Percentiles rank a stretch among this genome's conserved stretches.
Conservation (phyloP, 2,329 filamentous ascomycete species). For the Triangularia setosa region DNA sequence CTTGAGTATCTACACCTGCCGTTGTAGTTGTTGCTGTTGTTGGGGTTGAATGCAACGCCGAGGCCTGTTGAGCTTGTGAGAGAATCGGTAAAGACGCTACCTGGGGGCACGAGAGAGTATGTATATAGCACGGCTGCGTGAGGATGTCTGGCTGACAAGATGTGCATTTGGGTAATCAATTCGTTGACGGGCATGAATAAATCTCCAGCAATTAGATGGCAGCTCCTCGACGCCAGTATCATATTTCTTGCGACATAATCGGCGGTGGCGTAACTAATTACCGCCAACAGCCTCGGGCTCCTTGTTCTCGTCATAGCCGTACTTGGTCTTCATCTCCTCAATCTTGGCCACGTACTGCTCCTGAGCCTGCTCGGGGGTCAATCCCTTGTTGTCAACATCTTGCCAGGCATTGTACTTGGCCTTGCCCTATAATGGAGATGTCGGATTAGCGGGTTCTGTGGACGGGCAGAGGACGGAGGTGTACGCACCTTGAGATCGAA, state of each 20-base stretch:
- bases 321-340: slow-evolving; percentile 65
- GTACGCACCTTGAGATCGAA: slow-evolving; percentile 60
- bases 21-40: not conserved
- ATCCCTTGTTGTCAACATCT: slow-evolving; percentile 59
- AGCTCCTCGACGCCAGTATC: not conserved
- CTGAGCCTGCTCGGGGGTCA: slow-evolving; percentile 65
- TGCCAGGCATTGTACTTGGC: slow-evolving; percentile 78
- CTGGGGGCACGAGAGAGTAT: not conserved
- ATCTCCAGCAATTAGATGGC: not conserved
- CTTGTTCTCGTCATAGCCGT: slow-evolving; percentile 65
- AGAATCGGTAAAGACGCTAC: not conserved
- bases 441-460: slow-evolving; percentile 2
- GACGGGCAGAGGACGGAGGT: slow-evolving; percentile 2
- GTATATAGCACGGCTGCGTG: not conserved
- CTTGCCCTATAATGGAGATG: slow-evolving; percentile 56
- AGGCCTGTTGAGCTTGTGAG: no score
- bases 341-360: slow-evolving; percentile 70
- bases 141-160: not conserved
- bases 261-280: slow-evolving; percentile 13
- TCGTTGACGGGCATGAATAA: not conserved
- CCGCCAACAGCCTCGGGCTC: slow-evolving; percentile 52
- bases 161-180: not conserved
- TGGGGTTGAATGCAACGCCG: not conserved
- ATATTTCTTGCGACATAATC: slow-evolving; percentile 4
- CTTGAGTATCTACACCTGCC: not conserved